A percentile compares a stretch with the other conserved stretches of the same genome.
Conservation (phyloP, 2,329 filamentous ascomycete genomes). For the Albifimbria verrucaria region DNA sequence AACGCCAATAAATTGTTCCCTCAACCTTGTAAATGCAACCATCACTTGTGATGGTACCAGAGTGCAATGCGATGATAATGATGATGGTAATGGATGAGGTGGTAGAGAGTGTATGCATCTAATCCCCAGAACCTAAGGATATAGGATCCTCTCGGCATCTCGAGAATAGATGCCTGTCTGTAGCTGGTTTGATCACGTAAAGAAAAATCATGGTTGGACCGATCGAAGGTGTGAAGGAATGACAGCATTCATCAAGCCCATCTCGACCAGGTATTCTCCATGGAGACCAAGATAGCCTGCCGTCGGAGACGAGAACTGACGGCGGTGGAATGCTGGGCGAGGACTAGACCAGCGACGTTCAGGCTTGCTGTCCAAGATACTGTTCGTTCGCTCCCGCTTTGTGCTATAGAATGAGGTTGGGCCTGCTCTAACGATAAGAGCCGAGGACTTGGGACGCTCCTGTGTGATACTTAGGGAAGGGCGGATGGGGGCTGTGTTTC, state of each 20-base stretch:
- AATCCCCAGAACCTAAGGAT: no score
- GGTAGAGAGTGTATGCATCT: no score
- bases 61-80: no score
- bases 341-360: not conserved
- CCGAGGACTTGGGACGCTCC: not conserved
- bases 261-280: conserved; percentile 19
- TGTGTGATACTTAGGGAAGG: not conserved
- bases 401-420: not conserved
- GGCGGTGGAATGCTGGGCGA: conserved; percentile 12
- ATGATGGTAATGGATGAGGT: no score
- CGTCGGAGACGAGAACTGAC: conserved; percentile 15
- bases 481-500: no score
- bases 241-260: conserved; percentile 22
- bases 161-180: no score
- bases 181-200: no score
- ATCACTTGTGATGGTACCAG: no score
- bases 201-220: conserved; percentile 10
- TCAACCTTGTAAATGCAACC: no score
- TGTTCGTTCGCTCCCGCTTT: not conserved
- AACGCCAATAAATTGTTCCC: no score
- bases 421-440: not conserved
- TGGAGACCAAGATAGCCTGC: conserved; percentile 21
- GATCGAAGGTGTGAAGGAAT: conserved; percentile 22
- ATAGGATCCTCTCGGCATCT: no score
- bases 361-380: not conserved